Conservation (phyloP, 805 yeast genomes). For the Cyberlindnera subsufficiens region DNA sequence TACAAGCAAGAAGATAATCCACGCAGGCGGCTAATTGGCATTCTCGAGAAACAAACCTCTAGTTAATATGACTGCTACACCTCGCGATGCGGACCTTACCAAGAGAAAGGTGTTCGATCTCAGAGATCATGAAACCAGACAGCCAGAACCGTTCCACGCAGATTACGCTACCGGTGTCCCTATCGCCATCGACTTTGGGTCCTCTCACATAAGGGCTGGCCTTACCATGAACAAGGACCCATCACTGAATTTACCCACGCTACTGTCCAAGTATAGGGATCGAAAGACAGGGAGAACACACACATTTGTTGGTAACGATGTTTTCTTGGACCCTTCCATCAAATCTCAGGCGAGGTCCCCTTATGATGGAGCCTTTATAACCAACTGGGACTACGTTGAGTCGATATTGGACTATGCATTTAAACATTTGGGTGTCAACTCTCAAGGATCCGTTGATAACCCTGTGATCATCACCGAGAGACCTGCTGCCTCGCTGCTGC, state of each 20-base stretch:
- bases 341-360: slow-evolving; percentile 70
- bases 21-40: background rate
- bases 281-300: slow-evolving; percentile 56
- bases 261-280: slow-evolving; percentile 73
- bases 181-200: slow-evolving; percentile 85
- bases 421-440: slow-evolving; percentile 64
- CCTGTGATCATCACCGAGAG: slow-evolving; percentile 82
- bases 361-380: slow-evolving; percentile 78
- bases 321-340: slow-evolving; percentile 61
- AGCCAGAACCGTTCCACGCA: slow-evolving; percentile 40
- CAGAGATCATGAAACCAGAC: slow-evolving; percentile 14
- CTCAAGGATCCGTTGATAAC: slow-evolving; percentile 52
- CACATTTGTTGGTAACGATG: slow-evolving; percentile 80
- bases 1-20: too few species aligned
- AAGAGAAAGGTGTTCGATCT: slow-evolving; percentile 18
- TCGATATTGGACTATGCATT: slow-evolving; percentile 78
- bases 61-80: slow-evolving; percentile 11
- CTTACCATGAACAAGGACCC: slow-evolving; percentile 42
- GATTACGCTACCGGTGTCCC: slow-evolving; percentile 56
- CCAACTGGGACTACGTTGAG: slow-evolving; percentile 92
- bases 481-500: slow-evolving; percentile 62
- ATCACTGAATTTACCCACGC: slow-evolving; percentile 61
- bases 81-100: slow-evolving; percentile 11
- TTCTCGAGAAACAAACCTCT: background rate
- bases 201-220: slow-evolving; percentile 55